phyloP scores from a whole-genome alignment of 495 filamentous ascomycete species.

The Aspergillus haitiensis region DNA sequence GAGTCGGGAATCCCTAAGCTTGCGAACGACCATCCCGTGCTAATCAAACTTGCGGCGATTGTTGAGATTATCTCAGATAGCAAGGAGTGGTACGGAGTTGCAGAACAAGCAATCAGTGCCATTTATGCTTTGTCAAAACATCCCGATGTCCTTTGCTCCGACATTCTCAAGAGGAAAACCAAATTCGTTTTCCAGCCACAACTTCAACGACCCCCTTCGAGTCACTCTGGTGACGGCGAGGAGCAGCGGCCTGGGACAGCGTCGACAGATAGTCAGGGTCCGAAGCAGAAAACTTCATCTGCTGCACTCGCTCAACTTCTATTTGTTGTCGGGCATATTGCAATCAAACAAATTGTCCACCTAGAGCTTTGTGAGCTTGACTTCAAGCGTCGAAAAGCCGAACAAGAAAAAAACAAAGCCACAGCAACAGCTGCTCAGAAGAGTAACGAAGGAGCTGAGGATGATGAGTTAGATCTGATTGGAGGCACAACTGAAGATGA shows the following conservation, averaged over 20 bases:
- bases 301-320: slow-evolving; percentile 84
- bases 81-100: slow-evolving; percentile 97
- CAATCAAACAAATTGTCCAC: slow-evolving; percentile 99
- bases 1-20: slow-evolving; percentile 75
- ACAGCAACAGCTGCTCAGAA: slow-evolving; percentile 47
- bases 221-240: slow-evolving; percentile 33
- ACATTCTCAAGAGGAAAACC: slow-evolving; percentile 85
- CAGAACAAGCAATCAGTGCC: slow-evolving; percentile 93
- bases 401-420: slow-evolving; percentile 81
- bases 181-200: slow-evolving; percentile 68
- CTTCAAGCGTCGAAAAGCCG: slow-evolving; percentile 94
- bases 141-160: slow-evolving; percentile 89
- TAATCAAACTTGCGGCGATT: slow-evolving; percentile 77
- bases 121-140: slow-evolving; percentile 96
- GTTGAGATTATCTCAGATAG: slow-evolving; percentile 80
- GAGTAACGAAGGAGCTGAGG: slow-evolving; percentile 50
- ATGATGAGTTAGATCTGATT: slow-evolving; percentile 91
- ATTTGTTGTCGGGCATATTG: slow-evolving; percentile 94
- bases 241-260: slow-evolving; percentile 51
- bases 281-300: slow-evolving; percentile 48
- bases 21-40: slow-evolving; percentile 85
- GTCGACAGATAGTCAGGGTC: slow-evolving; percentile 31
- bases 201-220: slow-evolving; percentile 35
- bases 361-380: slow-evolving; percentile 95
- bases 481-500: slow-evolving; percentile 98